Evolutionary conservation across 2,329 filamentous ascomycete species (phyloP).

Genomic region (Fusarium hostae): DNA sequence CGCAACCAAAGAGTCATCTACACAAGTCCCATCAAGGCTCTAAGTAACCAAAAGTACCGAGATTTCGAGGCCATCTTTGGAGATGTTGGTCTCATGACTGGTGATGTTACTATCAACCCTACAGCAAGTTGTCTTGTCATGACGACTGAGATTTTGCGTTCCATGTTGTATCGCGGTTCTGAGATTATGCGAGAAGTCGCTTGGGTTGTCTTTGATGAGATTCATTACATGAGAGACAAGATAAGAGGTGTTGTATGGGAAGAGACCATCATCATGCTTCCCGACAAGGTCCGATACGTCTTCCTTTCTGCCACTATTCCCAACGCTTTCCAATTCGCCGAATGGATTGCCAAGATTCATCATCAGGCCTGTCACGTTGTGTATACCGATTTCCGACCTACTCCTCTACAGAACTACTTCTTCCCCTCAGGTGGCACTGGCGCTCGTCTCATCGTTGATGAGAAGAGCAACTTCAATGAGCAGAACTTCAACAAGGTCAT

Average conservation of each 20-base stretch:
- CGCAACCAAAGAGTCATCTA: slow-evolving; percentile 99
- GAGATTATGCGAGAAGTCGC: slow-evolving; percentile 99
- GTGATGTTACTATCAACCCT: slow-evolving; percentile 98
- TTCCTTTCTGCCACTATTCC: slow-evolving; percentile 98
- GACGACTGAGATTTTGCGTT: slow-evolving; percentile 99
- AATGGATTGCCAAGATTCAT: slow-evolving; percentile 99
- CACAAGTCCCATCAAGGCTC: slow-evolving; percentile 97
- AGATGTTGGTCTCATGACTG: slow-evolving; percentile 97
- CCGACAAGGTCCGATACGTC: slow-evolving; percentile 98
- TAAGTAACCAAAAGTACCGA: slow-evolving; percentile 98
- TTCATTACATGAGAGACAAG: slow-evolving; percentile 98
- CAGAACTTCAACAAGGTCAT: slow-evolving; percentile 98
- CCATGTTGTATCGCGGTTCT: slow-evolving; percentile 97
- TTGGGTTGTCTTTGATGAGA: slow-evolving; percentile 98
- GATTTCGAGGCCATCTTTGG: slow-evolving; percentile 97
- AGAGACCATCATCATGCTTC: slow-evolving; percentile 96
- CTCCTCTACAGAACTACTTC: slow-evolving; percentile 96
- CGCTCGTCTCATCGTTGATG: slow-evolving; percentile 93
- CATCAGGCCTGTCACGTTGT: slow-evolving; percentile 98
- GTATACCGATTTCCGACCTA: slow-evolving; percentile 98
- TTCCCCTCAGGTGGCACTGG: slow-evolving; percentile 93
- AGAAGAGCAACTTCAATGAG: slow-evolving; percentile 95
- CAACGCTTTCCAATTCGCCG: slow-evolving; percentile 98
- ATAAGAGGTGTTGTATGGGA: slow-evolving; percentile 97
- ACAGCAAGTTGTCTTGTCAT: slow-evolving; percentile 98